These are phyloP conservation scores for Cutaneotrichosporon sp. DNA, from an alignment of 1,284 basidiomycete genomes.

Conservation along the genomic window DNA sequence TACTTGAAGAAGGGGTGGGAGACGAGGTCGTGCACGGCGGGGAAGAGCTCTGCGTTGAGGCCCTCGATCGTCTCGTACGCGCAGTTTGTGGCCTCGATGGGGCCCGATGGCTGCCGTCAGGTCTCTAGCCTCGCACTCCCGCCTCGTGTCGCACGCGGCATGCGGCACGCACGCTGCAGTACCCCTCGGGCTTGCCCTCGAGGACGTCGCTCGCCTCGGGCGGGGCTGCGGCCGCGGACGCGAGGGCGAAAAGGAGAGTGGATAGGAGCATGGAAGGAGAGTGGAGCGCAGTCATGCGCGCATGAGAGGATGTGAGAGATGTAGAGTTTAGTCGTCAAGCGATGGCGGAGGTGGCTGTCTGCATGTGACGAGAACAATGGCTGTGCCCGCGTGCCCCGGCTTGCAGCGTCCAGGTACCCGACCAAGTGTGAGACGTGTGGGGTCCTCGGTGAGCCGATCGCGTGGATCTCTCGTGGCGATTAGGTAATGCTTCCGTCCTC, in stretches of 20 bases:
- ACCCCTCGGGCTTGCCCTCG: conserved; percentile 52
- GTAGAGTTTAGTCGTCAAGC: not conserved
- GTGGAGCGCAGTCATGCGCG: conserved; percentile 1
- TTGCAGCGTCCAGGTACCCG: too few species aligned
- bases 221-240: conserved; percentile 6
- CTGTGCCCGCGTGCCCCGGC: too few species aligned
- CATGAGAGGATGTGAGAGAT: not conserved
- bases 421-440: too few species aligned
- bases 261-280: not conserved
- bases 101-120: conserved; percentile 75
- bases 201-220: conserved; percentile 51
- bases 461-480: too few species aligned
- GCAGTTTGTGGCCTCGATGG: conserved; percentile 93
- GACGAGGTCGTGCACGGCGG: conserved; percentile 76
- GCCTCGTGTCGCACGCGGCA: too few species aligned
- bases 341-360: not conserved
- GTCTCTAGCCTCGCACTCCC: too few species aligned
- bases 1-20: conserved; percentile 90
- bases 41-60: conserved; percentile 76
- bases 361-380: not conserved
- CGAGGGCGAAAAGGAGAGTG: conserved; percentile 2
- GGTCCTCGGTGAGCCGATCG: too few species aligned
- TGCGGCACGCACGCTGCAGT: conserved; percentile 43
- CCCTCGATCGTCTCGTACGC: conserved; percentile 93
- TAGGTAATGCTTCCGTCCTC: not conserved